A percentile compares a stretch with the other conserved stretches of the same genome.
Conservation (phyloP, 208 protist genomes). For the Trypanosoma caninum region DNA sequence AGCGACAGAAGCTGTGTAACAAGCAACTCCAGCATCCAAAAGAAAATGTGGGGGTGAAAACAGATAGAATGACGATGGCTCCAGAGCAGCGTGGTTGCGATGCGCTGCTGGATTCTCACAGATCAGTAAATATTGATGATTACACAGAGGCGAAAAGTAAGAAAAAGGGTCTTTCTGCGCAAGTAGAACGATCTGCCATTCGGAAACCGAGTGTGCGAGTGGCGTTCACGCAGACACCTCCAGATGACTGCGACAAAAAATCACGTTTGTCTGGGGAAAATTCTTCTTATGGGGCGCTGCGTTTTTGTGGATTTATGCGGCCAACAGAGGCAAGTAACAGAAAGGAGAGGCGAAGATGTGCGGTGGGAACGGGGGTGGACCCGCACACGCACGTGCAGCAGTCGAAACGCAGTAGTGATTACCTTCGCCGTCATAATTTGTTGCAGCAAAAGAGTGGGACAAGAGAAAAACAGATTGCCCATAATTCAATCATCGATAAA, state of each 20-base stretch:
- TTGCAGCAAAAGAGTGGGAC: not conserved
- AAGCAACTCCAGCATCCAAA: not conserved
- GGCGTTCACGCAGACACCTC: conserved; percentile 21
- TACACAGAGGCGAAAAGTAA: too few species aligned
- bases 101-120: too few species aligned
- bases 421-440: too few species aligned
- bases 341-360: conserved; percentile 19
- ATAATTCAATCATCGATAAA: not conserved
- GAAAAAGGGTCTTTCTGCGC: not conserved
- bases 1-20: conserved; percentile 35
- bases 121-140: too few species aligned
- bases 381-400: too few species aligned
- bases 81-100: too few species aligned
- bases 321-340: conserved; percentile 25
- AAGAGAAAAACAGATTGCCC: not conserved
- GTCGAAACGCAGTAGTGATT: too few species aligned
- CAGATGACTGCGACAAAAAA: not conserved
- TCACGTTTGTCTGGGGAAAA: too few species aligned
- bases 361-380: not conserved
- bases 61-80: not conserved
- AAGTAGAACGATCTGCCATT: not conserved
- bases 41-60: not conserved
- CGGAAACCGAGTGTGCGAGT: not conserved
- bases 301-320: conserved; percentile 26
- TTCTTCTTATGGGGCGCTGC: too few species aligned